Conservation (phyloP, 192 early-diverging fungal genomes). For the Thamnidium elegans region DNA sequence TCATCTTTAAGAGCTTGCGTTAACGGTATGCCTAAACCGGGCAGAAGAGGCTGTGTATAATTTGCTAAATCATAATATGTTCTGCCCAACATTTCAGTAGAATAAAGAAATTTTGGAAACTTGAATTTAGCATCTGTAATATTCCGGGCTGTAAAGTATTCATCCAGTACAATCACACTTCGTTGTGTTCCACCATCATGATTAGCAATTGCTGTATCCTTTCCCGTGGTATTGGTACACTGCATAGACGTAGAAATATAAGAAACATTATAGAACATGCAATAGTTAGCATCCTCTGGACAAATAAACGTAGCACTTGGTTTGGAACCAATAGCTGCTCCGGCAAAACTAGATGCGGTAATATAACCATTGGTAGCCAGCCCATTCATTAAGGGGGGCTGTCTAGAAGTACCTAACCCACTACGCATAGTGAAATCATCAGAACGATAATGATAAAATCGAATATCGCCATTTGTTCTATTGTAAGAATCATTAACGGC, state of each 20-base stretch:
- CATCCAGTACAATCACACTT: too few relatives aligned
- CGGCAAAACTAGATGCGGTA: not conserved
- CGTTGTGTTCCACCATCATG: not conserved
- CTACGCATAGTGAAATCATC: not conserved
- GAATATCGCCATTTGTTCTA: not conserved
- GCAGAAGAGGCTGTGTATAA: not conserved
- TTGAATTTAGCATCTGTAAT: not conserved
- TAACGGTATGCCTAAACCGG: not conserved
- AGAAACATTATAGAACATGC: not conserved
- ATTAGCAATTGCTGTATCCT: not conserved
- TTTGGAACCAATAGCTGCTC: not conserved
- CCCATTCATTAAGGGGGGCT: not conserved
- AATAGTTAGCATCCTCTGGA: not conserved
- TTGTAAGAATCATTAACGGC: not conserved
- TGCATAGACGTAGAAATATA: not conserved
- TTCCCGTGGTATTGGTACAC: not conserved
- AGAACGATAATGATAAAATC: not conserved
- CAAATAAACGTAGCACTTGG: not conserved
- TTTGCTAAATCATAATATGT: slow-evolving; percentile 1
- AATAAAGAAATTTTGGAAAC: not conserved
- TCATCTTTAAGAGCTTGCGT: not conserved
- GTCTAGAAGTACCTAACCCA: too few relatives aligned
- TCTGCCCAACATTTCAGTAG: not conserved
- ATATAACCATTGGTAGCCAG: not conserved
- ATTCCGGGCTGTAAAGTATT: too few relatives aligned